Conservation (phyloP, 2,329 filamentous ascomycete genomes). For the Calonectria naviculata region DNA sequence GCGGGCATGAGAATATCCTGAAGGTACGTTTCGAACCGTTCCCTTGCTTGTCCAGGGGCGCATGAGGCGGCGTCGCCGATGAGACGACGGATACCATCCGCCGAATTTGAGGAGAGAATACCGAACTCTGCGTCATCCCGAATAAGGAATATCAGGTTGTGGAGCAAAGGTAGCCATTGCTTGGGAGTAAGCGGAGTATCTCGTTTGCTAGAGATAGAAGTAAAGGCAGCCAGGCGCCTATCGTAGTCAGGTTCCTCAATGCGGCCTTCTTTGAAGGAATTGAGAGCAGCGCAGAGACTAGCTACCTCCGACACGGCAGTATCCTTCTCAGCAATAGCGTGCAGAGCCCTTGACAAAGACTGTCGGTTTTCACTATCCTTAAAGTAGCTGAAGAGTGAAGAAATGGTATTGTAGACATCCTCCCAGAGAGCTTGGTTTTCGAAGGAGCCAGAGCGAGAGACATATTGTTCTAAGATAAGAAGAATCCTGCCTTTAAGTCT, state of each 20-base stretch:
- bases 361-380: slow-evolving; percentile 82
- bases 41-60: slow-evolving; percentile 42
- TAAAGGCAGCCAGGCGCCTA: slow-evolving; percentile 81
- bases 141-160: slow-evolving; percentile 91
- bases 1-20: slow-evolving; percentile 77
- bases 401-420: slow-evolving; percentile 78
- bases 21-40: slow-evolving; percentile 68
- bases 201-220: slow-evolving; percentile 72
- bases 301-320: slow-evolving; percentile 71
- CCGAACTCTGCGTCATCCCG: slow-evolving; percentile 89
- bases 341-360: slow-evolving; percentile 78
- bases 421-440: slow-evolving; percentile 62
- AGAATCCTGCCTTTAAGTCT: slow-evolving; percentile 86
- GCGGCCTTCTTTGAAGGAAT: slow-evolving; percentile 77
- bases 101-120: slow-evolving; percentile 82
- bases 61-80: slow-evolving; percentile 70
- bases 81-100: slow-evolving; percentile 82
- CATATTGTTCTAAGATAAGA: slow-evolving; percentile 82
- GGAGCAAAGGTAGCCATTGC: slow-evolving; percentile 89
- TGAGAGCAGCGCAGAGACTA: slow-evolving; percentile 79
- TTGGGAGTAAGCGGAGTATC: slow-evolving; percentile 69
- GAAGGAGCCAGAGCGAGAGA: slow-evolving; percentile 67
- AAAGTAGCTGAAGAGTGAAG: slow-evolving; percentile 90
- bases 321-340: slow-evolving; percentile 75
- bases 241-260: slow-evolving; percentile 93